A percentile compares a stretch with the other conserved stretches of the same genome.
Evolutionary conservation across 371 early-diverging fungal species (phyloP).

Genomic region (Mycotypha africana): DNA sequence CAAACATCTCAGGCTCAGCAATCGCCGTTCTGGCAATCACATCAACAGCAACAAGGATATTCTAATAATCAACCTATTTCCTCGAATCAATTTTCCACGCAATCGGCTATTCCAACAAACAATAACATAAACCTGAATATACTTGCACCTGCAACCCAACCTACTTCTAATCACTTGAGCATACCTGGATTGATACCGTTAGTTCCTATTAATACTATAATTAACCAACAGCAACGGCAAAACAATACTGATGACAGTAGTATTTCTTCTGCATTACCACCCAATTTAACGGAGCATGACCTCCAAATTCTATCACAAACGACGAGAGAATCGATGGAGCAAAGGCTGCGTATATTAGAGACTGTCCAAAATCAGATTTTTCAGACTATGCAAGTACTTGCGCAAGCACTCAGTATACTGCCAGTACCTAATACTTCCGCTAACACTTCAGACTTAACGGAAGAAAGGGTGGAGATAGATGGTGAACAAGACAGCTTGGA

Average conservation of each 20-base stretch:
- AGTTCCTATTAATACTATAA: constrained; percentile 12
- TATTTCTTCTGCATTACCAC: constrained; percentile 19
- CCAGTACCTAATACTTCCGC: constrained; percentile 13
- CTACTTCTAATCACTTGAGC: too few species aligned
- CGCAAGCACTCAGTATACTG: constrained; percentile 46
- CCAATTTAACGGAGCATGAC: constrained; percentile 53
- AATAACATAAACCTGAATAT: neutral
- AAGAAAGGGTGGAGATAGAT: neutral
- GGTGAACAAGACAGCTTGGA: neutral
- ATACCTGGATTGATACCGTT: constrained; percentile 34
- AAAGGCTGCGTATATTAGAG: constrained; percentile 53
- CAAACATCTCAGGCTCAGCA: too few species aligned
- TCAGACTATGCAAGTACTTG: constrained; percentile 51
- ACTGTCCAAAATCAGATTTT: constrained; percentile 60
- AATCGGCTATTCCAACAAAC: neutral
- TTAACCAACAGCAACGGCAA: neutral
- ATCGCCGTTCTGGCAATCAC: constrained; percentile 6
- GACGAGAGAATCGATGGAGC: constrained; percentile 53
- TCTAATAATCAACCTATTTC: too few species aligned
- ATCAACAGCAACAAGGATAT: constrained; percentile 9
- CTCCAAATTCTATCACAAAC: constrained; percentile 45
- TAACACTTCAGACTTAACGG: neutral
- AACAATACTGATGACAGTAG: neutral
- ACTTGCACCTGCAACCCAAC: neutral
- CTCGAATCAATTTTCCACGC: too few species aligned